Evolutionary conservation across 106 monocot genomes (phyloP), one percentile per base, ranked within the genome.

Genomic region (Xerophyta viscosa): DNA sequence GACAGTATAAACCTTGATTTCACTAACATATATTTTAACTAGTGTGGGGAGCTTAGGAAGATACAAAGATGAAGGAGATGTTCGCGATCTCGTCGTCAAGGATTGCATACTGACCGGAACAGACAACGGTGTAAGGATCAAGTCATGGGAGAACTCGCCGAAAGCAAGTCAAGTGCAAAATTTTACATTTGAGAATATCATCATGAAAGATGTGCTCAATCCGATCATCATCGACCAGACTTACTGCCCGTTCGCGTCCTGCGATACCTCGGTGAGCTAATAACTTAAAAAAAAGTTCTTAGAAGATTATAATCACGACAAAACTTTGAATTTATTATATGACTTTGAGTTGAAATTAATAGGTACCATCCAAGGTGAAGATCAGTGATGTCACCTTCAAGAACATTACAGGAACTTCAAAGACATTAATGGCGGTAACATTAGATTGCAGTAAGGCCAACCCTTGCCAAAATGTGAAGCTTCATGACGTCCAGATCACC

Each of bases 221-320:
- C 87, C 87, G 4, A 79, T 88, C 43, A 54, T 78, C 63, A 84
- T 84, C 1, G 78, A 84, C 54, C 83, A 84, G 51, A 64, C 48
- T 0, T 84, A 88, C 25, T 88, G 88, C 45, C 88, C 82, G 6
- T 64, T 55, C 14, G 25, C 44, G 48, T 57, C 42, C 8, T 80
- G 74, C 36, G 27, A 44, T 4, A 27, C 59, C 4, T 28, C 27
- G 15, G 68, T 79, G 18, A 75, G 15, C 4, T 33, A 33, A 33
- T 33, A 33, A 33, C 33, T 33, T 6, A 33, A 33, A 33, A 5
- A 5, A 33, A 5, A 11, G 7, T 33, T 6, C 33, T 6, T 33
- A 11, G 11, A 6, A 6, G 7, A 33, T 6, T 11, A 33, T 33
- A 33, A 33, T 11, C 11, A 11, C 33, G 7, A 11, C 33, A 33